Conservation (phyloP, 2,329 filamentous ascomycete genomes). For the Fusarium concolor region DNA sequence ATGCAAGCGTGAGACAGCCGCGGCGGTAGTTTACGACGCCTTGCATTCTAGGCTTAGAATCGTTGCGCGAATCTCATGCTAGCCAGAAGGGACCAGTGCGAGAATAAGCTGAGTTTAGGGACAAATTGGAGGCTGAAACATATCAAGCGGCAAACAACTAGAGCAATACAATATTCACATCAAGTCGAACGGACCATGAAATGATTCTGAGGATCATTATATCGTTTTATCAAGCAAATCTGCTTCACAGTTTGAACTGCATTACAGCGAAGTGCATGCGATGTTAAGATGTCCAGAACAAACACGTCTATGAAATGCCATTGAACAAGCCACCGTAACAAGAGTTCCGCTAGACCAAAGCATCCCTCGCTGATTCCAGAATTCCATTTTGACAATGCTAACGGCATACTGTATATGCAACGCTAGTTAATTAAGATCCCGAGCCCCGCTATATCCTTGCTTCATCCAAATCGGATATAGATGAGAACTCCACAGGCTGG, state of each 20-base stretch:
- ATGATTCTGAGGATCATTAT: neutral
- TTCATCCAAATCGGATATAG: neutral
- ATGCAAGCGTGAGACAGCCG: neutral
- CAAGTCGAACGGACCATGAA: neutral
- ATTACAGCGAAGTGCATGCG: neutral
- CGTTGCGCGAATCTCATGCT: neutral
- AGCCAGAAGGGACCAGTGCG: neutral
- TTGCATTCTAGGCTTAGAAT: neutral
- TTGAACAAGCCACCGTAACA: neutral
- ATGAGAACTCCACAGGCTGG: neutral
- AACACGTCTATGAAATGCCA: neutral
- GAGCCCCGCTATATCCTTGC: constrained; percentile 5
- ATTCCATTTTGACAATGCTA: constrained; percentile 2
- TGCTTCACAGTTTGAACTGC: too few species aligned
- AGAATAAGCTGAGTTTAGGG: neutral
- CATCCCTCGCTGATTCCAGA: neutral
- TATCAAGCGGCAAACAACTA: neutral
- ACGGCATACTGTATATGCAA: constrained; percentile 5
- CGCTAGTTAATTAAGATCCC: constrained; percentile 20
- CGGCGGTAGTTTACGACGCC: neutral
- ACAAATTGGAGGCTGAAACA: neutral
- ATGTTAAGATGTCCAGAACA: neutral
- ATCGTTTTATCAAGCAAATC: too few species aligned
- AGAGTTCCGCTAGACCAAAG: neutral
- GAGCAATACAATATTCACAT: neutral